Base-by-base conservation (phyloP, 176 grass and related monocot genomes). In the Aegilops bicornis region DNA sequence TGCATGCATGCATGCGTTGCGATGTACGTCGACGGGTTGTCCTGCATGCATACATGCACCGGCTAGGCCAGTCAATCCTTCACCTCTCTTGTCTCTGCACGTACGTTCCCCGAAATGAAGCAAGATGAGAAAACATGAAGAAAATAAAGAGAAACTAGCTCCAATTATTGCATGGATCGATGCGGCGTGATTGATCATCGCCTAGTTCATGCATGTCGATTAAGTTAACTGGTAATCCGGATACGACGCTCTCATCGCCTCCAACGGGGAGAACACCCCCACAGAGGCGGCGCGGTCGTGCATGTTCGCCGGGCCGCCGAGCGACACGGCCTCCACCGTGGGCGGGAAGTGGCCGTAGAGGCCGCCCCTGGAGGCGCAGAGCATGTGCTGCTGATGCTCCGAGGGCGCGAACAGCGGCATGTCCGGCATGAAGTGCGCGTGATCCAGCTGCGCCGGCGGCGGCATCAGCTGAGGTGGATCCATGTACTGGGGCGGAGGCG, bases 341-440 rank as follows among this genome's bases (percentile, higher is more conserved):
- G 58, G 37, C 30, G 30, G 64, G 79, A 83, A 83, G 13, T 80
- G 84, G 37, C 69, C 58, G 67, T 86, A 91, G 52, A 92, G 12
- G 11, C 86, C 86, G 2, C 77, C 89, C 69, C 69, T 50, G 45
- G 87, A 58, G 30, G 48, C 32, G 84, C 84, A 84, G 48, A 92
- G 61, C 68, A 89, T 39, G 4, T 52, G 67, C 67, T 70, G 67
- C 33, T 70, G 67, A 20, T 70, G 73, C 14, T 78, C 86, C 2
- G 83, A 20, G 5, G 76, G 80, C 30, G 75, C 29, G 87, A 92
- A 87, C 36, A 87, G 17, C 40, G 87, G 87, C 35, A 92, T 86
- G 47, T 92, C 91, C 50, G 84, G 68, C 60, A 86, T 62, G 80
- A 92, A 92, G 43, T 78, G 84, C 54, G 52, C 16, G 60, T 65